Base-by-base conservation (phyloP, 2,329 filamentous ascomycete species). In the Ophioceras dolichostomum region DNA sequence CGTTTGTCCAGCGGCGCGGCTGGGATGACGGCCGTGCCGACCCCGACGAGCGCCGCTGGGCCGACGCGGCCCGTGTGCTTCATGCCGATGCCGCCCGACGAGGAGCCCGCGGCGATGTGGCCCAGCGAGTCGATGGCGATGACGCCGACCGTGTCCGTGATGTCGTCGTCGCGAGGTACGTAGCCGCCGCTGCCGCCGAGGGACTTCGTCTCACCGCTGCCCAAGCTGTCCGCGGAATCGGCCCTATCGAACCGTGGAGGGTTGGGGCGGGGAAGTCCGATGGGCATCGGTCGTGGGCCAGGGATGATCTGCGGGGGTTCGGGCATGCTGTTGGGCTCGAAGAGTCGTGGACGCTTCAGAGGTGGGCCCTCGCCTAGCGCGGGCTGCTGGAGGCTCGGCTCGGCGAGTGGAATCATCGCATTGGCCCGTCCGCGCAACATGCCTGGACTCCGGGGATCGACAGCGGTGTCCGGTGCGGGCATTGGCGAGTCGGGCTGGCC, bases 71-170 rank as follows among this genome's bases (percentile, higher is more conserved):
- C 93, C 42, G 78, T 76, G 57, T 94, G 88, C 55, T 98, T 98
- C 89, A 98, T 95, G 20, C 91, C 89, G 54, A 98, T 98, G 1
- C 91, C 91, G 5, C 91, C 91, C 13, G 93, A 98, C 2, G 91
- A 98, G 2, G 91, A 94, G 13, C 83, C 91, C 4, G 89, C 91
- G 4, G 93, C 89, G 52, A 98, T 94, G 41, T 82, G 80, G 13
- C 91, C 91, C 47, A 71, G 74, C 35, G 73, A 71, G 51, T 98
- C 91, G 44, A 98, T 79, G 10, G 87, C 91, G 52, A 98, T 94
- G 20, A 88, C 91, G 32, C 93, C 91, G 41, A 98, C 87, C 10
- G 91, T 98, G 62, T 98, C 91, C 3, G 82, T 93, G 48, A 98
- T 72, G 19, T 59, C 69, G 50, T 82, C 71, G 43, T 85, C 77